Base-by-base conservation (phyloP, 495 filamentous ascomycete genomes). In the Penicillium mononematosum region DNA sequence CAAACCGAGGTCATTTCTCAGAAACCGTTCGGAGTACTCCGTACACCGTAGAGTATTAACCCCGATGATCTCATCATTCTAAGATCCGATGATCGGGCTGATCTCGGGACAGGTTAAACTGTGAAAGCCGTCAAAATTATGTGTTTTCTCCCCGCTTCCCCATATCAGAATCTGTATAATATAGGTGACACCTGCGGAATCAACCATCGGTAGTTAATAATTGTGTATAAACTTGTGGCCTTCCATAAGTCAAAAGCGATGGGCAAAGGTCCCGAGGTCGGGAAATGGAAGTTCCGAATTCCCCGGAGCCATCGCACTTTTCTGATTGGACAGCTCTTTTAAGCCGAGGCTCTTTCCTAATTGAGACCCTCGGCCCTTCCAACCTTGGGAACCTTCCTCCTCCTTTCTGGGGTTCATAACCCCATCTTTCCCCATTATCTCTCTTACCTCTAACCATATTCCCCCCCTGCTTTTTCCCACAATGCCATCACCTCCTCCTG, bases 401-500 rank as follows among this genome's bases (percentile, higher is more conserved):
- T 17, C 29, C 24, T 10, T 17, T 25, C 44, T 32, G 29, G 43
- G 44, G 20, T 55, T 46, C 52, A 66, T 61, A 65, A 59, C 54
- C 54, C 54, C 51, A 36, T 53, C 64, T 51, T 55, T 57, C 50
- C 52, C 53, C 44, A 25, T 19, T 38, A 41, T 53, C 24, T 54
- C 16, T 59, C 24, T 16, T 46, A n/a, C 32, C 3, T 19, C 39
- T 24, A 27, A 25, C 5, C 27, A 44, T 27, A 31, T 43, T n/a
- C 48, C 48, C 45, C 34, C 45, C 8, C n/a, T n/a, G n/a, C n/a
- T 25, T 34, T 43, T 16, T 17, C 36, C 45, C 42, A 63, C 45
- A 34, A 73, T 70, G 69, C 67, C 71, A 51, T 65, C 74, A 56
- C 76, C 75, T 52, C 77, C 73, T 51, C 85, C 84, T 50, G 73